Base-by-base conservation (phyloP, 257 asterid species). In the Scutellaria barbata region DNA sequence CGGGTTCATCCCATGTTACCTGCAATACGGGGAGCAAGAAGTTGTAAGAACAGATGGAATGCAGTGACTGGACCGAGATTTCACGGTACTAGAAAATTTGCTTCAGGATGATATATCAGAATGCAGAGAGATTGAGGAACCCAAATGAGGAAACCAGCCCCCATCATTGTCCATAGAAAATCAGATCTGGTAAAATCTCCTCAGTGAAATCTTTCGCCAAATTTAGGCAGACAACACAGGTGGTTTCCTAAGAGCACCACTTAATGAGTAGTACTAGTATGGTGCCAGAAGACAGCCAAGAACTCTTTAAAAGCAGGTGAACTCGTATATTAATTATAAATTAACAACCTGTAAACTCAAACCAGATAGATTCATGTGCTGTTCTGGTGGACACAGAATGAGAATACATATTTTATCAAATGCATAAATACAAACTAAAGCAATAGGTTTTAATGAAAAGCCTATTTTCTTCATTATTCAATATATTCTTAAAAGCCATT, bases 1-100 rank as follows among this genome's bases (percentile, higher is more conserved):
- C 97, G 5, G 98, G 95, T 76, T 93, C 98, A 68, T 93, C 98
- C 98, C 98, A 90, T 20, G 87, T 79, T 75, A 93, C 98, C 98
- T 93, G 81, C 52, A 82, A 42, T 48, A 60, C 17, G 8, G 16
- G 67, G 67, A 17, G 2, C 50, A 61, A 14, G 2, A 40, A 63
- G 25, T 22, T 2, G 42, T 57, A 9, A 57, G 71, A 63, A 40
- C 51, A 53, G 10, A 57, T 51, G 63, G 52, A 40, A 54, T 69
- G 43, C 60, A 40, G 13, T 16, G 46, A 71, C 10, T 16, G 8
- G 18, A 0, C 13, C 20, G 35, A 5, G 63, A 63, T 16, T n/a
- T 55, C 33, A 6, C 43, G 17, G 42, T 68, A 18, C 35, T 56
- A 2, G 4, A 10, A 14, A 10, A 9, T 37, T 25, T 52, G 22